Evolutionary conservation across 805 yeast genomes (phyloP).

Genomic region (Lipomyces lipofer): DNA sequence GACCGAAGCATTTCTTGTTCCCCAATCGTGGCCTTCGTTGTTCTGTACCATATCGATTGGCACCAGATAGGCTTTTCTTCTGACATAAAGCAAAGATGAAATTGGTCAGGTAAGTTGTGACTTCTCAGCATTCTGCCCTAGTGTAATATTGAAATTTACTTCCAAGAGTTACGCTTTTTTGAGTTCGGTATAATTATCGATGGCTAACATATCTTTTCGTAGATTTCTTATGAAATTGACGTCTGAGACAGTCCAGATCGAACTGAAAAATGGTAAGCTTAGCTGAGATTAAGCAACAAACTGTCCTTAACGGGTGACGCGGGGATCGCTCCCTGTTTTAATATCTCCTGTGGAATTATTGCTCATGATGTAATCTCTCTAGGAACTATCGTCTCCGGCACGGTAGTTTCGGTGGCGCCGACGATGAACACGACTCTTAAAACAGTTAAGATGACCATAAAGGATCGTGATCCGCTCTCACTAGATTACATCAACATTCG

Average conservation of each 20-base stretch:
- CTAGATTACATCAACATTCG: slow-evolving; percentile 80
- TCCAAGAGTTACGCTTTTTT: not conserved
- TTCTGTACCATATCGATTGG: too few relatives aligned
- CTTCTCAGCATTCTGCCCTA: not conserved
- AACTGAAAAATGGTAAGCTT: slow-evolving; percentile 74
- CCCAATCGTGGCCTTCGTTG: too few relatives aligned
- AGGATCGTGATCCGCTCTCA: slow-evolving; percentile 64
- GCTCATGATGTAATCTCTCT: too few relatives aligned
- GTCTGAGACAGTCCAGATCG: slow-evolving; percentile 85
- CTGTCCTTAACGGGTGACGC: too few relatives aligned
- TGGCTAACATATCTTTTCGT: not conserved
- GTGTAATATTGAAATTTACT: not conserved
- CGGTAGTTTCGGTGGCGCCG: slow-evolving; percentile 80
- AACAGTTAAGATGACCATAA: slow-evolving; percentile 75
- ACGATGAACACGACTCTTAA: slow-evolving; percentile 84
- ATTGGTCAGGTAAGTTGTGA: slow-evolving; percentile 51
- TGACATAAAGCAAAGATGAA: slow-evolving; percentile 48
- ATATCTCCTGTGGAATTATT: too few relatives aligned
- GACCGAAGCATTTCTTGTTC: too few relatives aligned
- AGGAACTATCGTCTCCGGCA: slow-evolving; percentile 75
- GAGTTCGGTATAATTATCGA: too few relatives aligned
- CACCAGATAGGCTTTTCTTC: too few relatives aligned
- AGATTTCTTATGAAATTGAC: slow-evolving; percentile 79
- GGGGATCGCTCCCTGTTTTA: not conserved
- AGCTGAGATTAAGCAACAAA: not conserved